Base-by-base conservation (phyloP, 1,284 basidiomycete genomes). In the Marasmius sp. region DNA sequence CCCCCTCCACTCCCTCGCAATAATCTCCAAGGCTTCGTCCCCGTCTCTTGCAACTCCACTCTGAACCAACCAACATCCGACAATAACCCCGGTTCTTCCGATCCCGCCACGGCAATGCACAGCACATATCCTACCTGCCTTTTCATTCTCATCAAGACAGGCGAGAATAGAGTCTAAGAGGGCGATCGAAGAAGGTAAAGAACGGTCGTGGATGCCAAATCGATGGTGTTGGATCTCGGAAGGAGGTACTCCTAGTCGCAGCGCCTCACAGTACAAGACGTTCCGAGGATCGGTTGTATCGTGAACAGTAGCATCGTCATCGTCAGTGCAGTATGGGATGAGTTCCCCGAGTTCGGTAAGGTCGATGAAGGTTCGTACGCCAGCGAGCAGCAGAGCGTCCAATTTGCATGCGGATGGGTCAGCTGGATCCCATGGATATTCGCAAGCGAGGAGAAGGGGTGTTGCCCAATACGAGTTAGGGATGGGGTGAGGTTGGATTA, bases 381-480 rank as follows among this genome's bases (percentile, higher is more conserved):
- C 89, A 0, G 88, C 85, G 11, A 76, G 75, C 34, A 92, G 82
- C 59, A 91, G 80, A 0, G 84, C 83, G 73, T 90, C 87, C 64
- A 92, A 81, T 70, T 91, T 91, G 64, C 83, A 81, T 64, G 77
- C 78, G 63, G 79, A 76, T 20, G 80, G 78, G 65, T 80, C 73
- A 63, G 73, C 79, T 66, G 89, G 86, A 50, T 86, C 79, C 83
- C 86, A 92, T 0, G 90, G 90, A 70, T 92, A 92, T 71, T 92
- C 89, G 81, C 88, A 91, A 0, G 88, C 89, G 61, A 92, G 79
- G 37, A 92, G 81, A 12, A 79, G 75, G 0, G 85, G 81, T 0
- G 89, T 90, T 0, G 89, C 89, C 90, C 90, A 92, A 77, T 92
- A 92, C 0, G 87, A 90, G 74, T 92, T 92, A 12, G 88, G 88